Base-by-base conservation (phyloP, 495 filamentous ascomycete species). In the Aspergillus campestris region DNA sequence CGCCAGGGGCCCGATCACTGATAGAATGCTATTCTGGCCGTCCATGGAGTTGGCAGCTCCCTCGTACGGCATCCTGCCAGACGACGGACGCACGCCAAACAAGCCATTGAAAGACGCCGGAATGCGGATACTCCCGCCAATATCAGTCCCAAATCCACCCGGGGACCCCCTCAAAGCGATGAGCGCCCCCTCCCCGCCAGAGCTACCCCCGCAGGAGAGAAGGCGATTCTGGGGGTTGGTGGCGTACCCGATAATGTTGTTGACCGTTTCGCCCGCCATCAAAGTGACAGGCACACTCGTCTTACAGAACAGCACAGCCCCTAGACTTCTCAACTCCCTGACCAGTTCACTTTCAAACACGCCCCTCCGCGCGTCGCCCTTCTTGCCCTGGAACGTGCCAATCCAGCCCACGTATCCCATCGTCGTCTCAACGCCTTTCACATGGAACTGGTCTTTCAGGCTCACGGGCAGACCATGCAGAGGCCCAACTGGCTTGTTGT, bases 401-500 rank as follows among this genome's bases (percentile, higher is more conserved):
- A 77, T 73, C 69, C 70, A 66, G 13, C 67, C 63, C 1, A 77
- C 61, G 37, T 80, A 81, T 11, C 80, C 82, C 73, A 86, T 82
- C 0, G 74, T 80, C 0, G 78, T 84, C 42, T 86, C 81, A 0
- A 79, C 69, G 0, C 71, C 77, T 44, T 75, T 76, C 42, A 86
- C 71, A 43, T 84, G 82, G 57, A 84, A 85, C 53, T 84, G 82
- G 49, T 86, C 82, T 59, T 85, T 86, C 9, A 86, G 57, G 42
- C 78, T 82, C 11, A 86, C 49, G 1, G 82, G 83, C 2, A 86
- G 63, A 15, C 82, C 82, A 47, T 86, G 82, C 0, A 86, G 60
- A 0, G 79, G 80, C 0, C 79, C 78, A 5, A 71, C 46, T n/a
- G 74, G 67, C 15, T 56, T 53, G 24, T 67, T 63, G 50, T 80